These are phyloP conservation scores for Vanrija sp. DNA, from an alignment of 1,284 basidiomycete species.

Conservation along the genomic window DNA sequence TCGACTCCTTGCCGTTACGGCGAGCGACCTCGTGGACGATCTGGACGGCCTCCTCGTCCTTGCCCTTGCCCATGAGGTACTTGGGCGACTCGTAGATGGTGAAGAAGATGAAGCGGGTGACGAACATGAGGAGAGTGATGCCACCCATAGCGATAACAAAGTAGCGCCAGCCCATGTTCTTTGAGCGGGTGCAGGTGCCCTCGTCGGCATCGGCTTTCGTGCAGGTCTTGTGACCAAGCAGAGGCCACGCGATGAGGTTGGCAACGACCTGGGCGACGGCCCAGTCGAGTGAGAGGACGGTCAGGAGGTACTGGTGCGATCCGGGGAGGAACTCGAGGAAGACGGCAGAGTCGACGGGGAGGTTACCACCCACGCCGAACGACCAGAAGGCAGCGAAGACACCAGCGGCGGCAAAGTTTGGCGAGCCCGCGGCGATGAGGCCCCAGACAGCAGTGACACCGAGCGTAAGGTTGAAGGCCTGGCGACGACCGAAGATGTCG, in stretches of 20 bases:
- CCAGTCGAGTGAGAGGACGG: slow-evolving; percentile 64
- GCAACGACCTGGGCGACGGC: slow-evolving; percentile 53
- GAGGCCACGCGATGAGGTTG: slow-evolving; percentile 31
- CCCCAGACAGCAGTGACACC: slow-evolving; percentile 61
- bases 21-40: slow-evolving; percentile 53
- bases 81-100: slow-evolving; percentile 58
- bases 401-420: slow-evolving; percentile 56
- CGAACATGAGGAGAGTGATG: slow-evolving; percentile 51
- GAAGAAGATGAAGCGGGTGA: slow-evolving; percentile 42
- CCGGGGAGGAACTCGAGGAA: slow-evolving; percentile 58
- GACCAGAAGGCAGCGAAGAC: slow-evolving; percentile 59
- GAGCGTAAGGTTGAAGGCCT: slow-evolving; percentile 60
- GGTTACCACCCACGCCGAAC: slow-evolving; percentile 59
- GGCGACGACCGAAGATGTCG: slow-evolving; percentile 51
- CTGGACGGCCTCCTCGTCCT: slow-evolving; percentile 58
- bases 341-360: slow-evolving; percentile 59
- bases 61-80: slow-evolving; percentile 54
- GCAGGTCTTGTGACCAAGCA: slow-evolving; percentile 28
- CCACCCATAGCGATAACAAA: slow-evolving; percentile 55
- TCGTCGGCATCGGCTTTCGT: slow-evolving; percentile 14
- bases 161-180: slow-evolving; percentile 50
- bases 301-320: slow-evolving; percentile 57
- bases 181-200: slow-evolving; percentile 17
- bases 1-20: slow-evolving; percentile 55
- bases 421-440: slow-evolving; percentile 54